Percentiles rank a stretch among this genome's conserved stretches.
Evolutionary conservation across 129 eudicot genomes (phyloP).

Genomic region (Ambrosia trifida): DNA sequence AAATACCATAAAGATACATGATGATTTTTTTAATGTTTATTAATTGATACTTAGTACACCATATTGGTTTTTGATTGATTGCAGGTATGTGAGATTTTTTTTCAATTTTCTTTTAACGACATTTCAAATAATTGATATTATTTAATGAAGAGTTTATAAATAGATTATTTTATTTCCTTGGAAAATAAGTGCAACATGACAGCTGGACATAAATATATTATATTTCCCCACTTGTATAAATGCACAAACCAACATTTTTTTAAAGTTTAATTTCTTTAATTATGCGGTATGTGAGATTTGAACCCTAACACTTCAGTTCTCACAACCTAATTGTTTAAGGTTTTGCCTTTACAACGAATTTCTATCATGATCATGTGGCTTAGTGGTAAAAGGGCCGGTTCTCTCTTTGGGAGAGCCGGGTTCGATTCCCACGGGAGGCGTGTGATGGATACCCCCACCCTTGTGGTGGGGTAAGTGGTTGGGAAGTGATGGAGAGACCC

Average conservation of each 20-base stretch:
- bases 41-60: neutral
- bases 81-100: neutral
- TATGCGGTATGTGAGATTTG: too few relatives aligned
- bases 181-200: neutral
- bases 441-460: too few relatives aligned
- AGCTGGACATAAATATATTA: neutral
- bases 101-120: neutral
- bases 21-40: neutral
- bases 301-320: too few relatives aligned
- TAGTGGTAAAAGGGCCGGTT: too few relatives aligned
- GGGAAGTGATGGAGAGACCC: too few relatives aligned
- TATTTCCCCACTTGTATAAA: neutral
- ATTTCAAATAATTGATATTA: neutral
- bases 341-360: too few relatives aligned
- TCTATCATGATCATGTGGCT: too few relatives aligned
- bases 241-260: neutral
- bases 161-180: neutral
- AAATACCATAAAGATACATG: neutral
- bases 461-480: too few relatives aligned
- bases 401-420: too few relatives aligned
- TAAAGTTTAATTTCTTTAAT: too few relatives aligned
- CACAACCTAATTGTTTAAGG: too few relatives aligned
- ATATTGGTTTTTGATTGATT: neutral
- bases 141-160: neutral
- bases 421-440: too few relatives aligned